Evolutionary conservation across 106 monocot genomes (phyloP), one percentile per base, ranked within the genome.

Genomic region (Hemerocallis citrina): DNA sequence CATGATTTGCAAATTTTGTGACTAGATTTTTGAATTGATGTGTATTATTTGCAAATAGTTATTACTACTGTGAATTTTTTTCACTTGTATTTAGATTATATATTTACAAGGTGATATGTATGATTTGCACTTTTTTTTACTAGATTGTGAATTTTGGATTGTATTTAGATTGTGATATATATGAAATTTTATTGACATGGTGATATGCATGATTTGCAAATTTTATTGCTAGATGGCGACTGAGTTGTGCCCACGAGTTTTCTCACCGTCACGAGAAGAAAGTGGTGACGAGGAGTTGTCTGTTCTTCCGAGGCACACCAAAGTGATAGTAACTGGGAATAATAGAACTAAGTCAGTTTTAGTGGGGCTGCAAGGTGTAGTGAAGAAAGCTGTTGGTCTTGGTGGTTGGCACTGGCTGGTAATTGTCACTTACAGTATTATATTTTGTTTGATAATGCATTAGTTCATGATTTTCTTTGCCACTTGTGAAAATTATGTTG

Each of bases 321-420:
- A 92, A 67, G 91, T 92, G 23, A 80, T 92, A 27, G 91, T 92
- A 0, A 92, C 86, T 55, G 91, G 91, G 31, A 92, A 92, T 67
- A 92, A 86, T 61, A 58, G 91, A 67, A 92, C 91, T 14, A 92
- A 92, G 65, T 92, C 91, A 21, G 91, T 92, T 51, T 59, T 92
- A 47, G 91, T 92, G 30, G 91, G 91, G 3, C 68, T 92, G 38
- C 91, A 92, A 61, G 91, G 91, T 54, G 91, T 92, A 50, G 90
- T 91, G 22, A 89, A 89, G 83, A 89, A 89, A 65, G 83, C 89
- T 40, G 85, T 86, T 44, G 90, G 90, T 49, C 77, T 91, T 45
- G 90, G 92, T 35, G 92, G 92, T 15, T 92, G 92, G 92, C 92
- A 92, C 65, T 92, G 86, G 82, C 68, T 92, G 92, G 92, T 92